These are phyloP conservation scores for Mortierella claussenii DNA, from an alignment of 192 early-diverging fungal genomes.

Conservation along the genomic window DNA sequence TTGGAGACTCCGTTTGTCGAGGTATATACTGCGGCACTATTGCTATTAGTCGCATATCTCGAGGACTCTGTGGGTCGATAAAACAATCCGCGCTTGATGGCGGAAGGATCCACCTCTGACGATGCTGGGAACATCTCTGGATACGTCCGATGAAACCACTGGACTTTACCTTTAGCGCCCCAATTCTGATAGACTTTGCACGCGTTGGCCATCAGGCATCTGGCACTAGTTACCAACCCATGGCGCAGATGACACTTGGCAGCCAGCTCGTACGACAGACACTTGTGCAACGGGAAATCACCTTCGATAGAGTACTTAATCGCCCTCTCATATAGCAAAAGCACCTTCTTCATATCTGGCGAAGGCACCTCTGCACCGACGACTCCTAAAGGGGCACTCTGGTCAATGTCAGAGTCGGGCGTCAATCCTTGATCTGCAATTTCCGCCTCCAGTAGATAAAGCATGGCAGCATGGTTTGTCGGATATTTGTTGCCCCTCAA, in stretches of 20 bases:
- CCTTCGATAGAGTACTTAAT: conserved; percentile 31
- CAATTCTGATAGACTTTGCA: conserved; percentile 31
- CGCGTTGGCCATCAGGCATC: conserved; percentile 29
- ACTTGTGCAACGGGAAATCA: conserved; percentile 43
- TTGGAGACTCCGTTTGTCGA: not conserved
- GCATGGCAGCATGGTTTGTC: conserved; percentile 50
- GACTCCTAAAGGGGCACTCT: not conserved
- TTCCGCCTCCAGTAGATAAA: conserved; percentile 44
- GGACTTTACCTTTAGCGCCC: conserved; percentile 47
- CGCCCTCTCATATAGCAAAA: conserved; percentile 43
- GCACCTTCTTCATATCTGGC: conserved; percentile 9
- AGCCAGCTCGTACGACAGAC: conserved; percentile 34
- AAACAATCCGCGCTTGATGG: conserved; percentile 16
- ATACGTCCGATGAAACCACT: conserved; percentile 30
- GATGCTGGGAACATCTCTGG: conserved; percentile 20
- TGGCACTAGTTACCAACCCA: conserved; percentile 28
- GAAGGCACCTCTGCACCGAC: not conserved
- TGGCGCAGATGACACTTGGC: conserved; percentile 29
- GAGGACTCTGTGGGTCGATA: conserved; percentile 19
- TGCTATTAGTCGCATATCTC: no score
- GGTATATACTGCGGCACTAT: not conserved
- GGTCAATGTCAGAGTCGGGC: not conserved
- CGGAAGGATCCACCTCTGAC: conserved; percentile 8
- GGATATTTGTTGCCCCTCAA: conserved; percentile 23
- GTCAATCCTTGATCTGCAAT: conserved; percentile 31